Percentiles rank a stretch among this genome's conserved stretches.
Evolutionary conservation across 768 basidiomycete genomes (phyloP).

Genomic region (Boletus huronensis): DNA sequence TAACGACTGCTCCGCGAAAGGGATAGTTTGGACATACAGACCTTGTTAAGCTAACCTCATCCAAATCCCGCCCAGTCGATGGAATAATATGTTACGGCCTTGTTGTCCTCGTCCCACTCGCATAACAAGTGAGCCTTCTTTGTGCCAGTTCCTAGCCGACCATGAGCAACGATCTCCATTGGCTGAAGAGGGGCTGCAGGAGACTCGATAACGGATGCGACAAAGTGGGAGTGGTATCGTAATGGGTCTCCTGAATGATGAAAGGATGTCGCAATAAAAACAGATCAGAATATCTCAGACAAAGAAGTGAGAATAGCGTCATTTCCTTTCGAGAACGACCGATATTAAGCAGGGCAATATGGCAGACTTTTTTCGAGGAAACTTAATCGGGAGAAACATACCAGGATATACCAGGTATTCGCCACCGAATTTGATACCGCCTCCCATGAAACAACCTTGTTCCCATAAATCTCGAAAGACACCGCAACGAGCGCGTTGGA

Average conservation of each 20-base stretch:
- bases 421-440: conserved; percentile 91
- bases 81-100: conserved; percentile 67
- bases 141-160: conserved; percentile 92
- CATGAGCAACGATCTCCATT: conserved; percentile 95
- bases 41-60: conserved; percentile 8
- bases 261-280: background rate
- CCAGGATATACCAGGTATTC: conserved; percentile 97
- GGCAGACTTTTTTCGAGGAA: background rate
- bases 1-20: background rate
- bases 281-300: conserved; percentile 7
- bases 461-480: conserved; percentile 82
- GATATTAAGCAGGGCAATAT: too few relatives aligned
- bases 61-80: conserved; percentile 94
- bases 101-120: conserved; percentile 74
- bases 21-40: background rate
- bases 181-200: conserved; percentile 60
- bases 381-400: conserved; percentile 31
- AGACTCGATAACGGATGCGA: conserved; percentile 74
- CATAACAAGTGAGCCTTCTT: conserved; percentile 95
- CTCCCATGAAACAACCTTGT: conserved; percentile 83
- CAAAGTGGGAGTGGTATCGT: conserved; percentile 96
- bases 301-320: background rate
- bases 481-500: conserved; percentile 71
- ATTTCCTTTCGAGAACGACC: background rate
- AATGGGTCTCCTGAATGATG: conserved; percentile 74